Evolutionary conservation across 2,329 filamentous ascomycete species (phyloP).

Genomic region (Neofusicoccum sp.): DNA sequence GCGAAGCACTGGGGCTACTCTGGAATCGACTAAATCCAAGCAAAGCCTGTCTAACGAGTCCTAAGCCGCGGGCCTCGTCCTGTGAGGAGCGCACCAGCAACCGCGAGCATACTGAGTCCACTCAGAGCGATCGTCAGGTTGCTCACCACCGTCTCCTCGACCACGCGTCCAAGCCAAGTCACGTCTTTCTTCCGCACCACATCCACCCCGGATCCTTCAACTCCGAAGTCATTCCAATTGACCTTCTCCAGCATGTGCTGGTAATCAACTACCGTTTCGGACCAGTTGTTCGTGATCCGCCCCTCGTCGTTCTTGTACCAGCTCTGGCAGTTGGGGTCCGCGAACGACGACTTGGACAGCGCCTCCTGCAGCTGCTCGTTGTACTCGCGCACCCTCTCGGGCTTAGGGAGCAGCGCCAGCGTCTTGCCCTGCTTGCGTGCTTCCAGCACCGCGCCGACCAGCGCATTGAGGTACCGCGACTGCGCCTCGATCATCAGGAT

Average conservation of each 20-base stretch:
- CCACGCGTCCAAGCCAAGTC: slow-evolving; percentile 45
- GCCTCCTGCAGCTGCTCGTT: slow-evolving; percentile 51
- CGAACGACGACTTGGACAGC: slow-evolving; percentile 52
- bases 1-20: no score
- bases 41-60: neutral
- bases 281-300: slow-evolving; percentile 61
- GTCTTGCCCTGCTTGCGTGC: slow-evolving; percentile 45
- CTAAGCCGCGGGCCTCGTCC: slow-evolving; percentile 18
- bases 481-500: slow-evolving; percentile 66
- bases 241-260: slow-evolving; percentile 51
- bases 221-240: slow-evolving; percentile 48
- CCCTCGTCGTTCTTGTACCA: slow-evolving; percentile 62
- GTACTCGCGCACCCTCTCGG: slow-evolving; percentile 43
- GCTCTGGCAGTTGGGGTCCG: slow-evolving; percentile 55
- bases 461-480: slow-evolving; percentile 54
- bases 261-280: slow-evolving; percentile 57
- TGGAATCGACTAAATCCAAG: no score
- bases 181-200: slow-evolving; percentile 38
- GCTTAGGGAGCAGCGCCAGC: slow-evolving; percentile 51
- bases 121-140: slow-evolving; percentile 40
- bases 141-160: slow-evolving; percentile 49
- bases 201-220: slow-evolving; percentile 36
- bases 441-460: slow-evolving; percentile 53
- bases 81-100: slow-evolving; percentile 36
- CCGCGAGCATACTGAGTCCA: slow-evolving; percentile 37